These are phyloP conservation scores for Pleurotus giganteus DNA, from an alignment of 768 basidiomycete genomes.

Conservation along the genomic window DNA sequence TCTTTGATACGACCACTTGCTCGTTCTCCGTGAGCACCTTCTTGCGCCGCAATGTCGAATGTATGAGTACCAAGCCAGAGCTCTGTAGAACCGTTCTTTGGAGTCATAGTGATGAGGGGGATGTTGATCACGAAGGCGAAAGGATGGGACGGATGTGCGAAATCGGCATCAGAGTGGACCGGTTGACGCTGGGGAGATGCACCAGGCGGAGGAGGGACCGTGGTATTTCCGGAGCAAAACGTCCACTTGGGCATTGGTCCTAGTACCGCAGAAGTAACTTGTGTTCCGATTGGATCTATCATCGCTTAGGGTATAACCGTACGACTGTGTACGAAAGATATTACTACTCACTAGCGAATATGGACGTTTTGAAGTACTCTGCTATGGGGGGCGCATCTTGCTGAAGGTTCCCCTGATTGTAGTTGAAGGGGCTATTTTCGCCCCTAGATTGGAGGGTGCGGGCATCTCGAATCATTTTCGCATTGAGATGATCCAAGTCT, in stretches of 20 bases:
- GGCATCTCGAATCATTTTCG: background rate
- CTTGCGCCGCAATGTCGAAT: background rate
- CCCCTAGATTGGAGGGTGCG: background rate
- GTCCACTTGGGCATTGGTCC: background rate
- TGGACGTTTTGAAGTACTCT: background rate
- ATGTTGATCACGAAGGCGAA: background rate
- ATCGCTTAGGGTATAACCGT: no score
- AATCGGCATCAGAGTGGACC: background rate
- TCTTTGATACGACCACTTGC: background rate
- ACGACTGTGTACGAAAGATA: no score
- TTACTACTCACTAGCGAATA: background rate
- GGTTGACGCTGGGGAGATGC: background rate
- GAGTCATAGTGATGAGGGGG: background rate
- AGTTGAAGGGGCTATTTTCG: background rate
- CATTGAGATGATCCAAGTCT: background rate
- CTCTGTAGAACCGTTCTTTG: background rate
- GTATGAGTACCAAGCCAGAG: background rate
- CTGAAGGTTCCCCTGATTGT: background rate
- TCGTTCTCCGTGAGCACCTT: background rate
- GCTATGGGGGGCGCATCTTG: background rate
- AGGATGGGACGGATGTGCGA: background rate
- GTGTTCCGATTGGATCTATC: background rate
- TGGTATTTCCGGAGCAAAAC: background rate
- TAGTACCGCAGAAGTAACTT: background rate
- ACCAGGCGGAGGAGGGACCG: background rate